Percentiles rank a stretch among this genome's conserved stretches.
These are phyloP conservation scores for Scutellaria galericulata DNA, from an alignment of 257 asterid species.

Conservation along the genomic window DNA sequence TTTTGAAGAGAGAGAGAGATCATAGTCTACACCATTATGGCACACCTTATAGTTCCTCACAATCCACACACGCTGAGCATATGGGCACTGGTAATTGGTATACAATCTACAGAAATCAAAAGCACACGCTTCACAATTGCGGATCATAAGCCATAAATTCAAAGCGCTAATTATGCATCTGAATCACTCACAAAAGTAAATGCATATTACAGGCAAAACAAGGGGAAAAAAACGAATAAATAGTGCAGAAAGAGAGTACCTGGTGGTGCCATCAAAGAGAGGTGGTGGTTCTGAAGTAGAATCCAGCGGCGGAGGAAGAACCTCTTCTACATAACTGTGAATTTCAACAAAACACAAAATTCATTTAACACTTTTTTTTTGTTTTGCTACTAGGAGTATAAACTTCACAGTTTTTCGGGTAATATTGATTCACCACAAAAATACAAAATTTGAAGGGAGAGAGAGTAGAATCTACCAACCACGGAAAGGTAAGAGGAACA, in stretches of 20 bases:
- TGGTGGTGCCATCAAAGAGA: slow-evolving; percentile 73
- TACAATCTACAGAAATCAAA: slow-evolving; percentile 62
- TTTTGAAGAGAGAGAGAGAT: too few relatives aligned
- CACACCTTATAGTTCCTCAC: slow-evolving; percentile 71
- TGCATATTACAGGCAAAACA: background rate
- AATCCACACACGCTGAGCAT: slow-evolving; percentile 80
- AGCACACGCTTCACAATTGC: background rate
- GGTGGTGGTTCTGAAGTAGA: slow-evolving; percentile 68
- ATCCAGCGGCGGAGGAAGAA: slow-evolving; percentile 59
- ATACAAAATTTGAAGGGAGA: too few relatives aligned
- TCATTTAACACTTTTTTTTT: background rate
- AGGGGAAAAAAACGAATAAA: background rate
- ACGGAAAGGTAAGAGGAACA: too few relatives aligned
- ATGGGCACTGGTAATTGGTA: slow-evolving; percentile 61
- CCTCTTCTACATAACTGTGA: slow-evolving; percentile 50
- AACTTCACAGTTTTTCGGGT: too few relatives aligned
- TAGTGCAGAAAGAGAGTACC: slow-evolving; percentile 42
- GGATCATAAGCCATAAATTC: background rate
- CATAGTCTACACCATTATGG: background rate
- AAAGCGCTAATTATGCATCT: slow-evolving; percentile 10
- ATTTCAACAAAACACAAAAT: slow-evolving; percentile 21
- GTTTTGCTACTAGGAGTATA: too few relatives aligned
- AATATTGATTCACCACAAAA: too few relatives aligned
- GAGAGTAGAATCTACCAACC: too few relatives aligned
- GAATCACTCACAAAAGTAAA: slow-evolving; percentile 13